Evolutionary conservation across 2,329 filamentous ascomycete genomes (phyloP).

Genomic region (Neurospora crassa): DNA sequence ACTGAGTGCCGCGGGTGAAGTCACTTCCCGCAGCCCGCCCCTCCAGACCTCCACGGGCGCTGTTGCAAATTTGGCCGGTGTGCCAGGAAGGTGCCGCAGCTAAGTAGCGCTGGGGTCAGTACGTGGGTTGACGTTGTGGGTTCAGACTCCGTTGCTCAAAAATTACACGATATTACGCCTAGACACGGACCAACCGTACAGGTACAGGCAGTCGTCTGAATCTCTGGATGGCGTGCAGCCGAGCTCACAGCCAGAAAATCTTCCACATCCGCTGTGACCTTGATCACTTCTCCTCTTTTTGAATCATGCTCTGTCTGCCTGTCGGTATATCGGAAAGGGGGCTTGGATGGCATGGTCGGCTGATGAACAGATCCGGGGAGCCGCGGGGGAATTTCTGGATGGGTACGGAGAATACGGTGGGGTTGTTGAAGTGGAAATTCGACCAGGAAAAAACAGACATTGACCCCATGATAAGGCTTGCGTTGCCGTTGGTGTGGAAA

Average conservation of each 20-base stretch:
- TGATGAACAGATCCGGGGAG: background rate
- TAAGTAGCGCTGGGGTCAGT: background rate
- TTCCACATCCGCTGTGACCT: background rate
- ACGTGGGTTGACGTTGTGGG: background rate
- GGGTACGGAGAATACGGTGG: background rate
- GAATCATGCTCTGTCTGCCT: background rate
- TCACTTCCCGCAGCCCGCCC: conserved; percentile 11
- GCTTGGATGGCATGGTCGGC: background rate
- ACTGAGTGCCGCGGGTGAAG: background rate
- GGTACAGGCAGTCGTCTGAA: background rate
- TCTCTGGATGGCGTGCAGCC: background rate
- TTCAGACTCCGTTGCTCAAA: background rate
- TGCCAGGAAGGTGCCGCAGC: conserved; percentile 8
- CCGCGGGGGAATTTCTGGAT: background rate
- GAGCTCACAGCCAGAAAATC: background rate
- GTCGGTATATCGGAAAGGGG: background rate
- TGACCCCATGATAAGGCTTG: background rate
- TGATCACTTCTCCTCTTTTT: background rate
- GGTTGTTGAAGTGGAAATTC: background rate
- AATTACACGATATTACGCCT: background rate
- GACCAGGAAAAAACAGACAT: background rate
- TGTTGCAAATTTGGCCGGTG: conserved; percentile 13
- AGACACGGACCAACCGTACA: background rate
- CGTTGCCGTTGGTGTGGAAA: background rate
- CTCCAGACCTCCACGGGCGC: conserved; percentile 3